phyloP scores from a whole-genome alignment of 2,329 filamentous ascomycete genomes.

The Aspergillaceae sp. region DNA sequence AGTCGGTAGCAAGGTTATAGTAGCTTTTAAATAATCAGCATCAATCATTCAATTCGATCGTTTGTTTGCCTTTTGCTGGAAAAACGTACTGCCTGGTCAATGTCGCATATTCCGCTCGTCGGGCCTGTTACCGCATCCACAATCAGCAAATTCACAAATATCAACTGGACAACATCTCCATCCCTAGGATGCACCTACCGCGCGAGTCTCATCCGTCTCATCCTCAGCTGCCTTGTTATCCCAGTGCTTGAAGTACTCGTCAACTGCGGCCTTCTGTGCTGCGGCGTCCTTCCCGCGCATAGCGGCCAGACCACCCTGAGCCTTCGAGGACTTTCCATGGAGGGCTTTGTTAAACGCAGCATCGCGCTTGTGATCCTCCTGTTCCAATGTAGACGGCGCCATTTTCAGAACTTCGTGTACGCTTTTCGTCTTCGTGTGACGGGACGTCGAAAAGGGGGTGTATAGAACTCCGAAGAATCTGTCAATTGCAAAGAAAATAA shows the following conservation, averaged over 20 bases:
- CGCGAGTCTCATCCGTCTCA: slow-evolving; percentile 75
- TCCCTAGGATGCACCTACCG: slow-evolving; percentile 45
- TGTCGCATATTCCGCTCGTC: slow-evolving; percentile 82
- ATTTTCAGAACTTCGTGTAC: slow-evolving; percentile 30
- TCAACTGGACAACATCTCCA: too few relatives aligned
- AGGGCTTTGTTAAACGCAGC: slow-evolving; percentile 82
- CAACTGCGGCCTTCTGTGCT: slow-evolving; percentile 72
- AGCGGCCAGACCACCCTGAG: slow-evolving; percentile 64
- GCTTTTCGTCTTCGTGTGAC: slow-evolving; percentile 3
- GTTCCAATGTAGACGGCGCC: slow-evolving; percentile 57
- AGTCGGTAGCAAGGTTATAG: slow-evolving; percentile 92
- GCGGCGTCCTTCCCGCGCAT: slow-evolving; percentile 75
- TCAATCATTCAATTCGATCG: not conserved
- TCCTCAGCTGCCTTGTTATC: slow-evolving; percentile 70
- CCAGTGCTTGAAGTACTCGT: slow-evolving; percentile 96
- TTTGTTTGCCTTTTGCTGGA: not conserved
- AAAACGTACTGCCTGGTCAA: slow-evolving; percentile 77
- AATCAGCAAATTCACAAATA: slow-evolving; percentile 6
- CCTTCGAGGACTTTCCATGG: slow-evolving; percentile 65
- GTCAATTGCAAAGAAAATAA: too few relatives aligned
- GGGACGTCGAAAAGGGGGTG: slow-evolving; percentile 10
- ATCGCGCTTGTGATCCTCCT: slow-evolving; percentile 76
- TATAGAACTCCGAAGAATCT: not conserved
- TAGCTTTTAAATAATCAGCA: slow-evolving; percentile 48
- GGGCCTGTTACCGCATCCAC: slow-evolving; percentile 45